These are phyloP conservation scores for Leonotis leonurus DNA, from an alignment of 257 asterid species.

Conservation along the genomic window DNA sequence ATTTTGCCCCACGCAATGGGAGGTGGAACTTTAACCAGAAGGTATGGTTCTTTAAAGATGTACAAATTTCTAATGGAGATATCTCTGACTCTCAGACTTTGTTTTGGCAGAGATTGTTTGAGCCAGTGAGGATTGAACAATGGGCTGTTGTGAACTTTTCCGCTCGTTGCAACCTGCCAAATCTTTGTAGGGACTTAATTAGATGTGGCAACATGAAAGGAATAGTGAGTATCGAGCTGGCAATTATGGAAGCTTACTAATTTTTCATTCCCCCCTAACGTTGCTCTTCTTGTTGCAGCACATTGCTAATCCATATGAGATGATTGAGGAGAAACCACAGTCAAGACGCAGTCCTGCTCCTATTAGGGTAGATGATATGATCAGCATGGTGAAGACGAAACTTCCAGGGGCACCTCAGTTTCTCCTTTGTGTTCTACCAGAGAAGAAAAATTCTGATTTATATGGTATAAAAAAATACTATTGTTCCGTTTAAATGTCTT, in stretches of 20 bases:
- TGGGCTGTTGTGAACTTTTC: constrained; percentile 70
- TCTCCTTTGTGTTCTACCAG: constrained; percentile 60
- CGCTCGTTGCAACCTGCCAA: constrained; percentile 31
- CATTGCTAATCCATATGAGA: constrained; percentile 17
- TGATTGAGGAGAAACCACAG: constrained; percentile 36
- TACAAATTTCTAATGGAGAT: neutral
- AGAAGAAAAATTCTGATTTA: constrained; percentile 55
- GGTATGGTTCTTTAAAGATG: constrained; percentile 29
- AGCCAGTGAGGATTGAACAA: constrained; percentile 32
- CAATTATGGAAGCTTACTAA: neutral
- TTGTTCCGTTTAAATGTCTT: neutral
- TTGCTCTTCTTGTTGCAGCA: constrained; percentile 15
- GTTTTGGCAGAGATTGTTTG: constrained; percentile 36
- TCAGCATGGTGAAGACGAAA: constrained; percentile 17
- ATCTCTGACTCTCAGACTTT: constrained; percentile 10
- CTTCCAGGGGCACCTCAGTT: constrained; percentile 49
- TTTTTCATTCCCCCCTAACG: neutral
- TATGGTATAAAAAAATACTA: constrained; percentile 34
- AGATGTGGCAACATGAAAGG: constrained; percentile 56
- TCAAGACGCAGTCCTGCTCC: constrained; percentile 37
- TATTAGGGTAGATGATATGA: constrained; percentile 56
- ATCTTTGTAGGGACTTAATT: constrained; percentile 22
- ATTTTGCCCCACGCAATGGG: constrained; percentile 44
- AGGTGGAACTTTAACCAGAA: constrained; percentile 69
- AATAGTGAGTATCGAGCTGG: constrained; percentile 37